Evolutionary conservation across 805 yeast genomes (phyloP), one percentile per base, ranked within the genome.

Genomic region (Suhomyces kilbournensis): DNA sequence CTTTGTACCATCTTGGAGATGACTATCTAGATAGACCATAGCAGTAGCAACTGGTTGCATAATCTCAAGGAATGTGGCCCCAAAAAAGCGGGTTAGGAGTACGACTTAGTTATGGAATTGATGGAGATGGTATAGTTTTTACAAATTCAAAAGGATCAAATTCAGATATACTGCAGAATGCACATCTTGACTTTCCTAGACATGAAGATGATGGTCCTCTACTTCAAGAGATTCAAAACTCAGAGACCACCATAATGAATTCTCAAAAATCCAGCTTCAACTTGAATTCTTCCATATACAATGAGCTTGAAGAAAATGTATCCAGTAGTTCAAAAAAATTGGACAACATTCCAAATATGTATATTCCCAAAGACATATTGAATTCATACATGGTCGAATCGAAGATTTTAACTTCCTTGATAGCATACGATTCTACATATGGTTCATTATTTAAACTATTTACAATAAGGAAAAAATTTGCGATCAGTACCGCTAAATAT

Each of bases 341-440:
- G 15, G 28, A 12, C 10, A 17, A 38, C n/a, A 26, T 44, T 3
- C 44, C 51, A 10, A 46, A 17, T 28, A 47, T 58, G 25, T 68
- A 59, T 54, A 58, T 68, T 12, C 72, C 73, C 2, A 49, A 51
- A 22, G 60, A 59, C 3, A 54, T 68, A 6, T 53, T 67, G 23
- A 52, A 56, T 28, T 54, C 64, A 9, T 54, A 54, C 28, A 54
- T 60, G 40, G 60, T 57, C 23, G 71, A 68, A 53, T 64, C 74
- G 9, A 55, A 56, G 28, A 50, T 64, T 0, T 56, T 69, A 12
- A 54, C 61, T 3, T 64, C 71, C 7, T 46, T 56, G 1, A 47
- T 59, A 23, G 62, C 71, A 6, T 67, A 65, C 54, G 78, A 74
- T 56, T 77, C 79, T 4, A 67, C 74, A 1, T 60, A 53, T 45